Conservation (phyloP, 805 yeast genomes). For the Komagataella phaffii region DNA sequence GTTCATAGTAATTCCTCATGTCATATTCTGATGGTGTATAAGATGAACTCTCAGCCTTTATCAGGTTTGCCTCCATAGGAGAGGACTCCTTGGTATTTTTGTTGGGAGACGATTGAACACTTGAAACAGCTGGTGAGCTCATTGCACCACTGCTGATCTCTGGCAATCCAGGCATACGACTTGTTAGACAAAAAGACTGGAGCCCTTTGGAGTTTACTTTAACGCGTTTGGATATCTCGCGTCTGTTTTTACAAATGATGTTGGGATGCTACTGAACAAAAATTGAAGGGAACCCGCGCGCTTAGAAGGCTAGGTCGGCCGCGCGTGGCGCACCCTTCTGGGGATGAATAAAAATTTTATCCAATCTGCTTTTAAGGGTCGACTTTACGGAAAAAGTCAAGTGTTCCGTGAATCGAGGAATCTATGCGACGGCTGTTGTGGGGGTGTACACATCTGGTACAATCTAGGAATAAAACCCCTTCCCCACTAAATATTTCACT, state of each 20-base stretch:
- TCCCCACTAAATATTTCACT: not conserved
- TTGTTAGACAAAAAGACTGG: not conserved
- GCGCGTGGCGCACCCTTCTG: no score
- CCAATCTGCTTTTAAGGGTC: not conserved
- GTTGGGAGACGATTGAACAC: not conserved
- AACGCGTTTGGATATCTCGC: not conserved
- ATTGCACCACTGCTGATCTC: not conserved
- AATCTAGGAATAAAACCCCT: not conserved
- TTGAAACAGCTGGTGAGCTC: not conserved
- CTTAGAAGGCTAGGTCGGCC: no score
- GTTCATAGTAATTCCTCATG: conserved; percentile 58
- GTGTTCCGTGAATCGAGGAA: not conserved
- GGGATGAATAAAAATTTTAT: no score
- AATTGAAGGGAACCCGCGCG: no score
- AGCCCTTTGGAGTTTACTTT: not conserved
- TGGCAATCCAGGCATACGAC: not conserved
- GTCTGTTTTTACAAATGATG: not conserved
- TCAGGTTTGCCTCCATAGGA: not conserved
- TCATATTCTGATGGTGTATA: conserved; percentile 37
- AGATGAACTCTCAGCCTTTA: not conserved
- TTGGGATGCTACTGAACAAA: not conserved
- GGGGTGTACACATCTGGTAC: not conserved
- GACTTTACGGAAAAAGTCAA: not conserved
- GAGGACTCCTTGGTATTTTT: not conserved
- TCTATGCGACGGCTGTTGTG: not conserved